Evolutionary conservation across 1,284 basidiomycete species (phyloP), one percentile per base, ranked within the genome.

Genomic region (Inonotus obliquus): DNA sequence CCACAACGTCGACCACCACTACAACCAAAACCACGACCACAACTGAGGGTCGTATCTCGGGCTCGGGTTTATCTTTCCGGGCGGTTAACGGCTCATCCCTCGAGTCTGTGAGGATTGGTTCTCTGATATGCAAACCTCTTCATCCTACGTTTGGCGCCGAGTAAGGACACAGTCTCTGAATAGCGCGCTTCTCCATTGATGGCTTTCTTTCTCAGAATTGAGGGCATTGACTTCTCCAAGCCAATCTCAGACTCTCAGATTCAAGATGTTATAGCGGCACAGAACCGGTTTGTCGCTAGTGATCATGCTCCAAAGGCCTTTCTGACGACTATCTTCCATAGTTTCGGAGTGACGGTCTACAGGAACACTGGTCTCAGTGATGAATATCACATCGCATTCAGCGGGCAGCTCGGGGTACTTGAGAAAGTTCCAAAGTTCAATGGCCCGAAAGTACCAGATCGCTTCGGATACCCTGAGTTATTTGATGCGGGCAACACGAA

Each of bases 311-410:
- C 23, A 25, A 55, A 48, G 44, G n/a, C 27, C 57, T 14, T 38
- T 41, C 51, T 49, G 56, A 14, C 25, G 1, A 9, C 7, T 25
- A 21, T 13, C 14, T 47, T 39, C 38, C 38, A 57, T 54, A 65
- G 65, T 57, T 71, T 69, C 52, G 69, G 64, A 14, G 68, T 71
- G 3, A 66, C 69, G 23, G 65, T 71, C 29, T 71, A 70, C 60
- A 62, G 69, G 29, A 64, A 67, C 41, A 71, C 69, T 1, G 67
- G 67, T 11, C 52, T 71, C 6, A 61, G 64, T 32, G 67, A 71
- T 45, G 61, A 60, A 37, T 35, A 57, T 19, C 68, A 70, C 52
- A 65, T 71, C 35, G 64, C 65, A 6, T 70, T 69, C 49, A 68
- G 67, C 7, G 61, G 64, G 11, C 63, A 69, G 38, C 59, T 70